Base-by-base conservation (phyloP, 2,329 filamentous ascomycete genomes). In the Diaporthe eres region DNA sequence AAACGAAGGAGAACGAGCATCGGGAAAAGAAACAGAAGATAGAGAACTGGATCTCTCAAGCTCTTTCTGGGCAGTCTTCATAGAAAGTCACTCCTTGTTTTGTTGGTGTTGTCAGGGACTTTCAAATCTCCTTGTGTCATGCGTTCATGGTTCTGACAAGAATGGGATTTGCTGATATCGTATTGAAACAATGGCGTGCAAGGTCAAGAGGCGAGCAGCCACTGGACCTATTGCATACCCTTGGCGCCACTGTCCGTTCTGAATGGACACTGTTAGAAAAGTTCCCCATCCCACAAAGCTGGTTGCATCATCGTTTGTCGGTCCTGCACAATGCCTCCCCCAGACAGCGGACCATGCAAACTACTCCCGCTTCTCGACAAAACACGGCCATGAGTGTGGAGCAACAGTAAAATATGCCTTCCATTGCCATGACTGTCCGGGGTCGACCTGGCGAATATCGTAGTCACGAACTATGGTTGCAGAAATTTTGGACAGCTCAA, bases 401-500 rank as follows among this genome's bases (percentile, higher is more conserved):
- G 74, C 68, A 3, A 75, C 67, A 15, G 71, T 77, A 31, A 79
- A 79, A 22, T 74, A 77, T 22, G 75, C 76, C 51, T 53, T 68
- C 71, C 75, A 78, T 19, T 68, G 44, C 78, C 78, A 78, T 42
- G 77, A 72, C 47, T 78, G 57, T 2, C 58, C 39, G 1, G 76
- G 71, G 13, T 77, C 42, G 9, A 78, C 75, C 51, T 78, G 78
- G 0, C 74, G 42, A 9, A 78, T 39, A 22, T 78, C 31, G 13
- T 77, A 77, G 70, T 78, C 74, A 2, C 78, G 77, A 12, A 78
- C 44, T 1, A 79, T 39, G 5, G 78, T 77, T 13, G 78, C 78
- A 9, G 17, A 51, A 3, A 79, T 74, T 34, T 79, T 79, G 12
- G 68, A 72, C 0, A 79, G 28, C 49, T 78, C 74, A 22, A 79